Evolutionary conservation across 2,329 filamentous ascomycete species (phyloP).

Genomic region (Phaeophleospora eucalypticola): DNA sequence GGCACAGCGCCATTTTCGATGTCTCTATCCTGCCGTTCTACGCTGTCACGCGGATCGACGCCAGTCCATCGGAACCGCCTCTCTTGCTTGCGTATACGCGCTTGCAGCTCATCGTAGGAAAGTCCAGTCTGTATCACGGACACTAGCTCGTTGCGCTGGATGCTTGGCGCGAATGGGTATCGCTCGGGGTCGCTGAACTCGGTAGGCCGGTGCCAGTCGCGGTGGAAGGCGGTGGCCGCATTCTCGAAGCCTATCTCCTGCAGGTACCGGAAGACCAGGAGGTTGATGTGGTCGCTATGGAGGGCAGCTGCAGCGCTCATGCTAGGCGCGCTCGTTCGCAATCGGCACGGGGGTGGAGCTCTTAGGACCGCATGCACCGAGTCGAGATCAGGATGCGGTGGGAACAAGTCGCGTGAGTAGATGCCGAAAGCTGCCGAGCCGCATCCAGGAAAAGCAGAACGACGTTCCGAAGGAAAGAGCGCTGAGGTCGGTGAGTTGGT

Average conservation of each 20-base stretch:
- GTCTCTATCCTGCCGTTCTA: slow-evolving; percentile 16
- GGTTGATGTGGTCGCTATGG: slow-evolving; percentile 62
- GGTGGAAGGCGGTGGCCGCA: slow-evolving; percentile 53
- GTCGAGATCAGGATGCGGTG: background rate
- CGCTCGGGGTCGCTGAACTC: slow-evolving; percentile 50
- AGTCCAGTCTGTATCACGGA: slow-evolving; percentile 62
- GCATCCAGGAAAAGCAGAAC: too few relatives aligned
- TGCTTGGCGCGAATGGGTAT: slow-evolving; percentile 57
- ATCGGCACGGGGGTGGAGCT: slow-evolving; percentile 1
- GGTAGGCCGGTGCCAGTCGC: slow-evolving; percentile 53
- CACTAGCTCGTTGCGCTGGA: slow-evolving; percentile 57
- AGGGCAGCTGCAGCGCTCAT: slow-evolving; percentile 32
- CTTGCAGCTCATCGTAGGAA: slow-evolving; percentile 40
- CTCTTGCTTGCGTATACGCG: slow-evolving; percentile 21
- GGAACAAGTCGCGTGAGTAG: background rate
- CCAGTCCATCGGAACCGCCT: slow-evolving; percentile 27
- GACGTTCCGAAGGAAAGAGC: too few relatives aligned
- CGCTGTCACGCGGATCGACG: slow-evolving; percentile 20
- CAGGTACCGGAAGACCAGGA: slow-evolving; percentile 62
- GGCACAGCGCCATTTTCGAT: slow-evolving; percentile 15
- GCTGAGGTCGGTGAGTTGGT: background rate
- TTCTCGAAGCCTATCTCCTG: slow-evolving; percentile 36
- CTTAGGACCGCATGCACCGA: background rate
- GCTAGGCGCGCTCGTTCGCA: slow-evolving; percentile 6
- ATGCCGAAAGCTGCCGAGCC: too few relatives aligned